These are phyloP conservation scores for Garcileccinum viscosum DNA, from an alignment of 1,284 basidiomycete species.

Conservation along the genomic window DNA sequence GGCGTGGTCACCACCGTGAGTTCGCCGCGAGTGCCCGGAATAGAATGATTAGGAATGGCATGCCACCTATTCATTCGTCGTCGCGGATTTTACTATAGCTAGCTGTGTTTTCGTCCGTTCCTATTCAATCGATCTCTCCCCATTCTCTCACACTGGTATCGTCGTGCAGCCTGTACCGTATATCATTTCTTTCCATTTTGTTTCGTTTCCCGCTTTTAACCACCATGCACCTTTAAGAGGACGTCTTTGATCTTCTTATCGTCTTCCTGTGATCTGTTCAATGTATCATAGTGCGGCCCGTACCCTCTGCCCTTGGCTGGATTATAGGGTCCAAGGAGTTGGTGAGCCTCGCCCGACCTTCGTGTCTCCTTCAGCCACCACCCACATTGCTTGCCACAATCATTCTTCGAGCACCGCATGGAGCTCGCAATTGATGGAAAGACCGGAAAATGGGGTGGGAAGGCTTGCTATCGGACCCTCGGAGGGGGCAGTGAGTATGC, in stretches of 20 bases:
- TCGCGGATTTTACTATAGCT: neutral
- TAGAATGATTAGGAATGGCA: neutral
- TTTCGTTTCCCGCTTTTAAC: neutral
- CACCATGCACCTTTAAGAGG: neutral
- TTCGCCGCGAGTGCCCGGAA: neutral
- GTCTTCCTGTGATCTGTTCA: neutral
- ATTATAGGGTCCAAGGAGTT: neutral
- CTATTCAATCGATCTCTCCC: neutral
- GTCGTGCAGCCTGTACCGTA: neutral
- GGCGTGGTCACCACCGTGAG: neutral
- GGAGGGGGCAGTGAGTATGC: neutral
- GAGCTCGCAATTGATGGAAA: neutral
- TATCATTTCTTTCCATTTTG: neutral
- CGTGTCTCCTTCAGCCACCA: neutral
- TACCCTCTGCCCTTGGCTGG: neutral
- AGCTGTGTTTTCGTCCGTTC: neutral
- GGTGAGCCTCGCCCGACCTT: neutral
- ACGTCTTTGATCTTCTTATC: neutral
- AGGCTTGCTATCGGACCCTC: neutral
- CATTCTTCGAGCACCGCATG: neutral
- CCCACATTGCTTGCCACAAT: neutral
- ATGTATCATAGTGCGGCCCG: neutral
- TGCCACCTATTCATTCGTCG: neutral
- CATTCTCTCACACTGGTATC: neutral
- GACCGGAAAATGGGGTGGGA: neutral